These are phyloP conservation scores for Epichloe elymi DNA, from an alignment of 2,329 filamentous ascomycete species.

Conservation along the genomic window DNA sequence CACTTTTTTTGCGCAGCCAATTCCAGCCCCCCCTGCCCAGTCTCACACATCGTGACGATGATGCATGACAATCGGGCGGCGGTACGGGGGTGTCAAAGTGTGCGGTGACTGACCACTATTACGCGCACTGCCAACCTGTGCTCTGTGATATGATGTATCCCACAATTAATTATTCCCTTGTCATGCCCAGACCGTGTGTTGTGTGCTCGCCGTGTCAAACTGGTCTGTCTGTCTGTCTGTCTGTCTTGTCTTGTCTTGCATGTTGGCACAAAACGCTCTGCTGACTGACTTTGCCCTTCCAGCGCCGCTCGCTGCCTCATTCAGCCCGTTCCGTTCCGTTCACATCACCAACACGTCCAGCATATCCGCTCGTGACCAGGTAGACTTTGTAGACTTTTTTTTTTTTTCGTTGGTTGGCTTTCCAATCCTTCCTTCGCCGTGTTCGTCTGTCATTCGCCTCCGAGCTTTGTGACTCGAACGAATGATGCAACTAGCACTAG, in stretches of 20 bases:
- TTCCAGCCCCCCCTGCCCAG: constrained; percentile 2
- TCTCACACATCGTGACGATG: constrained; percentile 1
- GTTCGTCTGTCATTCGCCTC: not conserved
- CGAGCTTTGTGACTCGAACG: not conserved
- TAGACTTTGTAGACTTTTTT: not conserved
- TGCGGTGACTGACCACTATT: not conserved
- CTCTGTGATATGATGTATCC: no score
- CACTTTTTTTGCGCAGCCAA: not conserved
- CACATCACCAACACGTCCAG: not conserved
- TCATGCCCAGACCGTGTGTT: constrained; percentile 3
- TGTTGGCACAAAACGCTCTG: not conserved
- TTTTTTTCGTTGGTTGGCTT: not conserved
- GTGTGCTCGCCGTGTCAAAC: constrained; percentile 7
- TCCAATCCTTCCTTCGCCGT: not conserved
- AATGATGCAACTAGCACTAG: not conserved
- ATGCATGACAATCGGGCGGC: constrained; percentile 5
- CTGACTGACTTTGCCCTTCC: not conserved
- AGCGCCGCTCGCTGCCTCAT: not conserved
- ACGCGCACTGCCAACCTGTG: not conserved
- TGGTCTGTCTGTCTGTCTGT: not conserved
- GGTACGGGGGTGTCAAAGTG: not conserved
- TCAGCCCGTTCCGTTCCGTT: no score
- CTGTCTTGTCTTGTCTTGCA: constrained; percentile 6
- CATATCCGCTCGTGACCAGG: not conserved
- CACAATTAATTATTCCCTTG: not conserved